A percentile compares a stretch with the other conserved stretches of the same genome.
Conservation (phyloP, 768 basidiomycete genomes). For the Rhizopogon rudus region DNA sequence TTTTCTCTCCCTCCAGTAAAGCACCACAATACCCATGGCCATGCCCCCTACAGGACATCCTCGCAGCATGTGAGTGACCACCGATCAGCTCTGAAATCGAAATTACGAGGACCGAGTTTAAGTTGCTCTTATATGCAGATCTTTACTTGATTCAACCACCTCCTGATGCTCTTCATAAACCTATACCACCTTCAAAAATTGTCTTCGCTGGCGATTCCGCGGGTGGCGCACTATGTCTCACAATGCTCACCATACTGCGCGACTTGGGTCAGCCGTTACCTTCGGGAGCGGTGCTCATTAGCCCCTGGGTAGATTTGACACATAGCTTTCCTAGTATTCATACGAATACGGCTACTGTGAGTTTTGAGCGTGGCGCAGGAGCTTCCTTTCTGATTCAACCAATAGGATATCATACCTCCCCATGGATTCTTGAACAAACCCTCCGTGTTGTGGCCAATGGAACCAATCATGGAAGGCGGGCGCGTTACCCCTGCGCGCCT, state of each 20-base stretch:
- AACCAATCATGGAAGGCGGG: conserved; percentile 29
- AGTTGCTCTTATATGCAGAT: conserved; percentile 31
- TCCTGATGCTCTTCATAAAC: conserved; percentile 52
- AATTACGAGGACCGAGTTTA: neutral
- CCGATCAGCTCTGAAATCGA: neutral
- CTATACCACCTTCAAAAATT: conserved; percentile 62
- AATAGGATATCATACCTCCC: conserved; percentile 62
- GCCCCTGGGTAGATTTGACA: conserved; percentile 83
- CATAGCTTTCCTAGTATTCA: conserved; percentile 79
- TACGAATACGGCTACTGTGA: conserved; percentile 56
- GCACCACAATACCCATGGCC: conserved; percentile 87
- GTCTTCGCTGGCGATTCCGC: conserved; percentile 80
- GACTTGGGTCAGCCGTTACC: conserved; percentile 69
- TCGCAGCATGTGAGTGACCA: conserved; percentile 55
- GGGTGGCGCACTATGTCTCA: conserved; percentile 63
- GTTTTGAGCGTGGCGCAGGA: conserved; percentile 7
- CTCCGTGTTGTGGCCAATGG: conserved; percentile 53
- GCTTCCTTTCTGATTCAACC: neutral
- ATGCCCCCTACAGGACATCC: conserved; percentile 67
- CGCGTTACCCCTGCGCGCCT: conserved; percentile 34
- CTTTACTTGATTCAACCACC: conserved; percentile 74
- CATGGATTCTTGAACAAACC: conserved; percentile 61
- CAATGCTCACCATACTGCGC: conserved; percentile 57
- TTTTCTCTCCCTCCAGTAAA: conserved; percentile 38
- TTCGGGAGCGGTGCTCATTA: conserved; percentile 73